Evolutionary conservation across 306 rosid species (phyloP), one percentile per base, ranked within the genome.

Genomic region (Malus asiatica): DNA sequence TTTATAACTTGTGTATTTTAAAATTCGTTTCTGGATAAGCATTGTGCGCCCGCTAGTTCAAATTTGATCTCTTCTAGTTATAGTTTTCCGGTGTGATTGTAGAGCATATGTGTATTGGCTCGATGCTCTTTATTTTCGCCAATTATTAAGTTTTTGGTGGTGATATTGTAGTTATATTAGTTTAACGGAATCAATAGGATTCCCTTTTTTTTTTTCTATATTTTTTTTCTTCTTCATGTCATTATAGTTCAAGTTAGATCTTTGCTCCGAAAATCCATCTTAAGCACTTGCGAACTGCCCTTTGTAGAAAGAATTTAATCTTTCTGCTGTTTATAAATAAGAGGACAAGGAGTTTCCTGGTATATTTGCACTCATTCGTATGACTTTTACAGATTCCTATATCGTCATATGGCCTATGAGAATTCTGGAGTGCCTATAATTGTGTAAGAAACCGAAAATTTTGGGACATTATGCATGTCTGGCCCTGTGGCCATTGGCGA

Each of bases 381-480:
- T 77, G 77, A 74, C 80, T 77, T 78, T 80, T 76, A 60, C 68
- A 57, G 79, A 71, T 75, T 78, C 73, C 82, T 66, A 73, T 82
- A 68, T 85, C 73, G 79, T 83, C 86, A 70, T 79, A 51, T 85
- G 76, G 84, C 82, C 62, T 80, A 80, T 79, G 89, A 78, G 78
- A 81, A 78, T 38, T 77, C 59, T 4, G 78, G 80, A 70, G 70
- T 73, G 63, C 74, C 76, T 83, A 40, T 77, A 81, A 77, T 79
- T 78, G 81, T 78, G 46, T 80, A 81, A 83, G 87, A 87, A 80
- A 77, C 55, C 52, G 78, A 74, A 79, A 75, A 74, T 84, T 84
- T 86, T 83, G 78, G 84, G 78, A 76, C 87, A 86, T 92, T 90
- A 81, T 95, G 98, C 96, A 95, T 95, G 99, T 95, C 99, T 95